Conservation (phyloP, 352 stramenopile species). For the Phytophthora pistaciae region DNA sequence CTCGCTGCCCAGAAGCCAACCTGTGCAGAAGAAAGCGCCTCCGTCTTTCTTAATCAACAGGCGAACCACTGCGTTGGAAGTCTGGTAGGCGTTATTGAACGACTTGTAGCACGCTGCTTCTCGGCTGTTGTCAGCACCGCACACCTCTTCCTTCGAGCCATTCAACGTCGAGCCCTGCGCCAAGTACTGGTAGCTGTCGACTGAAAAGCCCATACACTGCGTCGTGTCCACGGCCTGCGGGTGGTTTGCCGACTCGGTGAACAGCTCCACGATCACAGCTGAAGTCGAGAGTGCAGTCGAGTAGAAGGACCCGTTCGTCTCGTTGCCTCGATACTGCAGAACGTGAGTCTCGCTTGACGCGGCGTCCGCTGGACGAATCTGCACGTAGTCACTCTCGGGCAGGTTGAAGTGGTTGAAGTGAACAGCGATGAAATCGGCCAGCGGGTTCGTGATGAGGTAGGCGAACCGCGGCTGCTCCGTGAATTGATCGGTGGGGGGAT, state of each 20-base stretch:
- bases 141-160: constrained; percentile 55
- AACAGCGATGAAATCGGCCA: constrained; percentile 62
- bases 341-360: constrained; percentile 31
- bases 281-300: constrained; percentile 37
- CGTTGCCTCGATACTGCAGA: constrained; percentile 45
- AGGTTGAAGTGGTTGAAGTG: constrained; percentile 77
- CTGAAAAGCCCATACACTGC: constrained; percentile 55
- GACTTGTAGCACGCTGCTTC: constrained; percentile 60
- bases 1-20: constrained; percentile 77
- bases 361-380: constrained; percentile 43
- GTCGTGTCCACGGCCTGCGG: constrained; percentile 17
- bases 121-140: constrained; percentile 56
- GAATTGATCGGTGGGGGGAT: constrained; percentile 30
- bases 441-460: constrained; percentile 48
- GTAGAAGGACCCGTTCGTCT: constrained; percentile 43
- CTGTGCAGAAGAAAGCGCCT: constrained; percentile 72
- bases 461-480: constrained; percentile 39
- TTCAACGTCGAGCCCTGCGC: constrained; percentile 22
- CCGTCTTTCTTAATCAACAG: constrained; percentile 68
- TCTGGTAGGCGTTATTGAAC: constrained; percentile 23
- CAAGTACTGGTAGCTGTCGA: constrained; percentile 55
- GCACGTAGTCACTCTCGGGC: constrained; percentile 56
- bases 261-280: constrained; percentile 58
- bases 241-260: constrained; percentile 23
- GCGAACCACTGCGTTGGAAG: constrained; percentile 49